Evolutionary conservation across 148 eudicot species (phyloP).

Genomic region (Vaccinium vitisidaea): DNA sequence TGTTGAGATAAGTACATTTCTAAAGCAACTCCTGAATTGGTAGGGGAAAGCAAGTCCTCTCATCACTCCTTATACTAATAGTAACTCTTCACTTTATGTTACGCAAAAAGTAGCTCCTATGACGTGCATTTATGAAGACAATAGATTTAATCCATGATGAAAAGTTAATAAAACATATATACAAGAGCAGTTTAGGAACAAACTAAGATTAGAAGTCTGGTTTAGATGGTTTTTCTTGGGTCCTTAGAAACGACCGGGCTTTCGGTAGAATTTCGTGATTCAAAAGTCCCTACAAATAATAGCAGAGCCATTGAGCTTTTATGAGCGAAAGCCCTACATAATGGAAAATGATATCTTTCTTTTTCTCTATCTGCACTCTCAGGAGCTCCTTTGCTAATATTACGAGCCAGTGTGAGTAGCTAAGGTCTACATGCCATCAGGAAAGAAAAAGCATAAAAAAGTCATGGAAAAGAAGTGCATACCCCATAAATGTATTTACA

Average conservation of each 20-base stretch:
- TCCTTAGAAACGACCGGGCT: background rate
- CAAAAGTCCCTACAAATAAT: background rate
- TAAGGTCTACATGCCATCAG: background rate
- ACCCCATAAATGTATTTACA: constrained; percentile 61
- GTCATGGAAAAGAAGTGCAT: constrained; percentile 19
- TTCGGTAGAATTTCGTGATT: background rate
- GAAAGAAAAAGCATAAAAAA: background rate
- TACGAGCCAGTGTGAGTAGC: background rate
- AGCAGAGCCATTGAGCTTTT: too few relatives aligned
- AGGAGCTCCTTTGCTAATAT: background rate
- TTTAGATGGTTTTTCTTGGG: background rate
- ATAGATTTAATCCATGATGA: too few relatives aligned
- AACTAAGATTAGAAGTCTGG: background rate
- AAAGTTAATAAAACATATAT: background rate
- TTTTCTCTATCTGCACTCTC: background rate
- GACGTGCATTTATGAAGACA: too few relatives aligned
- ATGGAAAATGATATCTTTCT: background rate
- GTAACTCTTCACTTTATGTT: too few relatives aligned
- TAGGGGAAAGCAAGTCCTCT: too few relatives aligned
- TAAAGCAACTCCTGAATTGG: too few relatives aligned
- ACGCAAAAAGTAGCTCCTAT: too few relatives aligned
- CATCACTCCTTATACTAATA: too few relatives aligned
- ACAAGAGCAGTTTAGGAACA: background rate
- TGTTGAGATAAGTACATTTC: too few relatives aligned
- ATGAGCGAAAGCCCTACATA: background rate